Base-by-base conservation (phyloP, 441 rosid species). In the Sinapis alba region DNA sequence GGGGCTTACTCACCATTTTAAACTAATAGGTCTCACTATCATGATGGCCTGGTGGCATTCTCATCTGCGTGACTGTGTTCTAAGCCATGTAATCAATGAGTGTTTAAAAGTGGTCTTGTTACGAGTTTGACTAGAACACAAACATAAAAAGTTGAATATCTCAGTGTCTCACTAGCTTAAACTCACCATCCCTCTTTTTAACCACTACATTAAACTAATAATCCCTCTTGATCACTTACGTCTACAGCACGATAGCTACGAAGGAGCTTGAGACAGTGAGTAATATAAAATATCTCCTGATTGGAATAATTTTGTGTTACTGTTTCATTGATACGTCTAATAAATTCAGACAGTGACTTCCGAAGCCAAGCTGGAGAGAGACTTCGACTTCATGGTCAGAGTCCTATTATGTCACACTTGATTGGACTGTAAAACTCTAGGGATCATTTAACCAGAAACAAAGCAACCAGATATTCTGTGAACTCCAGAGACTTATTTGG, bases 341-440 rank as follows among this genome's bases (percentile, higher is more conserved):
- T 30, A 16, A 28, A 34, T 34, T 21, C 2, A 15, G 53, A 68
- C 26, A 68, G 50, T 10, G 62, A 68, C 62, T 53, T 45, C 30
- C 28, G 7, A 59, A 74, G 62, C 62, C 78, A 74, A 58, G 65
- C 68, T 74, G 68, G 78, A 60, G 28, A 67, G 16, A 50, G 79
- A 38, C n/a, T 62, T 75, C 58, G 6, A 75, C 47, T 75, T 38
- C 26, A 53, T 26, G 26, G 26, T 20, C 58, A 53, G 59, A 50
- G 36, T 32, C 72, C 18, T 59, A 45, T 58, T 7, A 30, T 74
- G 51, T 11, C 54, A 32, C 51, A 34, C 9, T 62, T 68, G 69
- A 75, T 62, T 75, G 51, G 79, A 53, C 74, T 68, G 64, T 53
- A 54, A 62, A 50, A 36, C 34, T 68, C 32, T 62, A 56, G 57